phyloP scores from a whole-genome alignment of 306 rosid genomes.

The Vigna unguiculata region DNA sequence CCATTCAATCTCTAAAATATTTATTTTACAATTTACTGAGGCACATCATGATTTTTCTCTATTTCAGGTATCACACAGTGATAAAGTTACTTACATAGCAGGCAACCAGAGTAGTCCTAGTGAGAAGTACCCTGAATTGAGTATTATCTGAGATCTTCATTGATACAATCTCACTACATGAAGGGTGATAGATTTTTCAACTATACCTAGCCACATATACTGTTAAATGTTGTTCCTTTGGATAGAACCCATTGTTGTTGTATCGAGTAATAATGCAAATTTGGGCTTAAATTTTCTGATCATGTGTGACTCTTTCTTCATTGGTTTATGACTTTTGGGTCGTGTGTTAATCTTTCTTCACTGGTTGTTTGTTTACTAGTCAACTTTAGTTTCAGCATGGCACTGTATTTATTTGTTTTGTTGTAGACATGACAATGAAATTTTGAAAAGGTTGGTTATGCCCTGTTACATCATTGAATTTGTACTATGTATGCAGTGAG shows the following conservation, averaged over 20 bases:
- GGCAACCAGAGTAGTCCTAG: constrained; percentile 6
- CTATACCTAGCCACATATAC: not conserved
- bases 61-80: constrained; percentile 32
- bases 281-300: not conserved
- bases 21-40: constrained; percentile 6
- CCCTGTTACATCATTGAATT: too few relatives aligned
- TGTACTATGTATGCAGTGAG: too few relatives aligned
- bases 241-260: not conserved
- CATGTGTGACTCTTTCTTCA: constrained; percentile 7
- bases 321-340: not conserved
- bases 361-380: not conserved
- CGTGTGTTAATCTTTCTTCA: not conserved
- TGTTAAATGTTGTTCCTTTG: constrained; percentile 14
- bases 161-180: not conserved
- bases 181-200: not conserved
- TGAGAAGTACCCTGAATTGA: constrained; percentile 16
- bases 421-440: constrained; percentile 7
- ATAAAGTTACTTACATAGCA: not conserved
- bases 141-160: constrained; percentile 2
- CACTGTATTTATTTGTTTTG: constrained; percentile 20
- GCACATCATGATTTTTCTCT: constrained; percentile 1
- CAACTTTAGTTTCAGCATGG: not conserved
- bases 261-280: constrained; percentile 20
- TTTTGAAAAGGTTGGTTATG: constrained; percentile 27
- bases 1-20: constrained; percentile 31